A percentile compares a stretch with the other conserved stretches of the same genome.
phyloP scores from a whole-genome alignment of 805 yeast genomes.

The Nakazawaea anatomiae region DNA sequence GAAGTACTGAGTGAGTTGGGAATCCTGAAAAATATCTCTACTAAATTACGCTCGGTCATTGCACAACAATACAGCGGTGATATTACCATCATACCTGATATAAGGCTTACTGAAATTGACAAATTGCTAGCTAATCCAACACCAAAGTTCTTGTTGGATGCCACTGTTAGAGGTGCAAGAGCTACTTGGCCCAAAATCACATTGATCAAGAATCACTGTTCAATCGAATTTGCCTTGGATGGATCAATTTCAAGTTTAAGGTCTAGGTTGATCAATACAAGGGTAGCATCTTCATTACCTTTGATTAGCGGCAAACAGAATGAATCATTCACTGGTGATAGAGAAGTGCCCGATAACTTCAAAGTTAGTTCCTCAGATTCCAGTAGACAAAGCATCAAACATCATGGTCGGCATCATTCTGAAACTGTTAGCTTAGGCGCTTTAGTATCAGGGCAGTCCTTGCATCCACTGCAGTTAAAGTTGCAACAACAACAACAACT shows the following conservation, averaged over 20 bases:
- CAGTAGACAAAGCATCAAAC: not conserved
- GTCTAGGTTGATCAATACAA: constrained; percentile 45
- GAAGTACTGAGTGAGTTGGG: constrained; percentile 74
- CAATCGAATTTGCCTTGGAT: constrained; percentile 84
- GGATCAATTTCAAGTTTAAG: constrained; percentile 65
- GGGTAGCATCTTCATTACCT: not conserved
- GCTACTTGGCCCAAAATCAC: constrained; percentile 94
- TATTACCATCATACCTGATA: constrained; percentile 83
- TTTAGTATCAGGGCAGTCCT: not conserved
- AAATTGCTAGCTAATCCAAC: constrained; percentile 78
- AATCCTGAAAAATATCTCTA: constrained; percentile 61
- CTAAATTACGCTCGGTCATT: constrained; percentile 68
- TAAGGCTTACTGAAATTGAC: constrained; percentile 50
- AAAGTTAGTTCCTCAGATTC: not conserved
- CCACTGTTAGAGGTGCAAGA: constrained; percentile 75
- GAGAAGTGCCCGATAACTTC: not conserved
- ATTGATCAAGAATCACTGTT: constrained; percentile 81
- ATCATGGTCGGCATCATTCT: constrained; percentile 5
- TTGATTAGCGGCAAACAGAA: not conserved
- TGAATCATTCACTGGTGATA: not conserved
- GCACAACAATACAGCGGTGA: constrained; percentile 91
- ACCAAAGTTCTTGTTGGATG: constrained; percentile 62
- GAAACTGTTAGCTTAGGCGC: constrained; percentile 2
- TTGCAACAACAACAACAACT: not conserved
- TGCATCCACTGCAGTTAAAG: not conserved